Percentiles rank a stretch among this genome's conserved stretches.
These are phyloP conservation scores for Carex arenaria DNA, from an alignment of 202 grass and related monocot genomes.

Conservation along the genomic window DNA sequence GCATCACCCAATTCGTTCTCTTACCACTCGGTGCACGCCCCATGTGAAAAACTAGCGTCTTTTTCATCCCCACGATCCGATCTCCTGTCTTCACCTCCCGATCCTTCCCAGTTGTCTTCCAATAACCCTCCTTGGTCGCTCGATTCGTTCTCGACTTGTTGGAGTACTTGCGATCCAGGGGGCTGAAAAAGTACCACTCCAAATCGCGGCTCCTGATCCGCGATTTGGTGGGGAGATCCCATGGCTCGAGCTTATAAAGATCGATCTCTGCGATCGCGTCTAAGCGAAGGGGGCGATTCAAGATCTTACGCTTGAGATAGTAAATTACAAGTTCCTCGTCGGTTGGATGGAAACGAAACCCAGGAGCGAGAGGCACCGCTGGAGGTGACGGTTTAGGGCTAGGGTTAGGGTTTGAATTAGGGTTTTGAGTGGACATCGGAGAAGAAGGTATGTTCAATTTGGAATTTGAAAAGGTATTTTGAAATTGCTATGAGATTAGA, in stretches of 20 bases:
- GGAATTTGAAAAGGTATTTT: not conserved
- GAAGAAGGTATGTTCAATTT: not conserved
- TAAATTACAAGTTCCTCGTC: constrained; percentile 93
- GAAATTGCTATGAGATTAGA: constrained; percentile 20
- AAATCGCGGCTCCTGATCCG: constrained; percentile 85
- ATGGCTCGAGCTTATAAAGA: constrained; percentile 87
- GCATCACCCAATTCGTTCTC: constrained; percentile 95
- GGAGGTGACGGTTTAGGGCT: constrained; percentile 20
- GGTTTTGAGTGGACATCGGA: constrained; percentile 12
- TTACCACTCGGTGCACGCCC: constrained; percentile 67
- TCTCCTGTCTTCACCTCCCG: constrained; percentile 53
- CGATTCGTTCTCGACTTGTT: constrained; percentile 75
- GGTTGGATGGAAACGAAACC: constrained; percentile 94
- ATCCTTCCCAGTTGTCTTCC: constrained; percentile 99
- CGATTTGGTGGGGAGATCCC: constrained; percentile 76
- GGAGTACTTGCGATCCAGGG: constrained; percentile 75
- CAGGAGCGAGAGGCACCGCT: constrained; percentile 65
- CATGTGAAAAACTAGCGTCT: constrained; percentile 83
- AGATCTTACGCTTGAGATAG: constrained; percentile 77
- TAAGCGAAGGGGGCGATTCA: constrained; percentile 46
- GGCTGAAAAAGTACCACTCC: constrained; percentile 98
- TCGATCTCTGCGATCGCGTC: constrained; percentile 93
- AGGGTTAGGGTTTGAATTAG: constrained; percentile 25
- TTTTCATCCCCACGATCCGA: constrained; percentile 75
- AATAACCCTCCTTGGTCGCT: constrained; percentile 72